These are phyloP conservation scores for Globisporangium sylvaticum DNA, from an alignment of 352 stramenopile genomes.

Conservation along the genomic window DNA sequence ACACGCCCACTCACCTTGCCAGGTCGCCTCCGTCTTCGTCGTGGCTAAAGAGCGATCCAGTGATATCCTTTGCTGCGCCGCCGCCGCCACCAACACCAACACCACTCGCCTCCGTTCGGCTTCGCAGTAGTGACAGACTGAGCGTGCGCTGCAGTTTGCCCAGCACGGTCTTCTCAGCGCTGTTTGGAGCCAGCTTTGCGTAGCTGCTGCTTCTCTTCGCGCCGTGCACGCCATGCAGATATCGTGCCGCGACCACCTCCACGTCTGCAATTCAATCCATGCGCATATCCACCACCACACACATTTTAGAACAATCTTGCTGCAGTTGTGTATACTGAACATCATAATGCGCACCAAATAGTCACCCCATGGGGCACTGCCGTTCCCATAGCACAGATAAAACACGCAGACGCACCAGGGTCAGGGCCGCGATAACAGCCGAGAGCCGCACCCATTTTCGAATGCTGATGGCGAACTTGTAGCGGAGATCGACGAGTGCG, in stretches of 20 bases:
- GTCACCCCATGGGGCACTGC: not conserved
- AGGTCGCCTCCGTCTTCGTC: conserved; percentile 10
- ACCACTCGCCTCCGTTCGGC: conserved; percentile 7
- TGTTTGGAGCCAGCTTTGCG: not conserved
- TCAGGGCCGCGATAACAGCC: conserved; percentile 41
- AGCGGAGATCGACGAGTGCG: not conserved
- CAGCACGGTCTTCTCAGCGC: conserved; percentile 38
- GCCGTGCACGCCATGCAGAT: conserved; percentile 9
- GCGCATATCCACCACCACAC: not conserved
- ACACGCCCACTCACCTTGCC: conserved; percentile 1
- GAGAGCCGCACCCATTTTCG: conserved; percentile 51
- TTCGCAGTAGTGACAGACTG: conserved; percentile 30
- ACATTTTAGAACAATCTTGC: not conserved
- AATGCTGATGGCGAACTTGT: too few species aligned
- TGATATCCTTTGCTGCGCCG: not conserved
- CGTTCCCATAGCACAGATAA: not conserved
- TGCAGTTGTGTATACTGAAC: not conserved
- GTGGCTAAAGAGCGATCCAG: not conserved
- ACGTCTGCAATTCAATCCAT: conserved; percentile 9
- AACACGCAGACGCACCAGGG: conserved; percentile 11
- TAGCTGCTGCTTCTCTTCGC: conserved; percentile 10
- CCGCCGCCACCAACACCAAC: not conserved
- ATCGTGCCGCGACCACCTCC: conserved; percentile 9
- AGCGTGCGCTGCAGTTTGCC: conserved; percentile 50
- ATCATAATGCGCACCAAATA: not conserved